phyloP scores from a whole-genome alignment of 805 yeast genomes.

The Saturnispora silvae region DNA sequence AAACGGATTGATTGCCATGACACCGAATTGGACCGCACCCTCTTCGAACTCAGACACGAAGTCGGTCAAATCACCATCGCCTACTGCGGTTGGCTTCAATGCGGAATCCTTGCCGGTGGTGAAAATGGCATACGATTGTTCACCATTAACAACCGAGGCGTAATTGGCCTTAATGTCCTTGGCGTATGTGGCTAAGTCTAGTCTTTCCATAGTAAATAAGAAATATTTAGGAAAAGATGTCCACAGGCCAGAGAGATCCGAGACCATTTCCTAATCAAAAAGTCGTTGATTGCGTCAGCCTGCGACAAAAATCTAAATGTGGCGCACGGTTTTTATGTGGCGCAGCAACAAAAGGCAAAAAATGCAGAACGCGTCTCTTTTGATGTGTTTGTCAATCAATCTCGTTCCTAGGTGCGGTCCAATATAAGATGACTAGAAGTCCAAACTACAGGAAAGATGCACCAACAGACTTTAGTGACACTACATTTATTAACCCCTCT shows the following conservation, averaged over 20 bases:
- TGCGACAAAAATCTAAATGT: too few relatives aligned
- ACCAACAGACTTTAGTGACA: constrained; percentile 10
- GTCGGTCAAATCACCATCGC: constrained; percentile 61
- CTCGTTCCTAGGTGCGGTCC: too few relatives aligned
- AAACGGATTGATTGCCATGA: constrained; percentile 78
- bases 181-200: constrained; percentile 58
- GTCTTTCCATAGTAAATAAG: constrained; percentile 55
- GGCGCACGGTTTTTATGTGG: not conserved
- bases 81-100: constrained; percentile 38
- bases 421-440: too few relatives aligned
- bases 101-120: constrained; percentile 54
- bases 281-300: not conserved
- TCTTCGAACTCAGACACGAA: constrained; percentile 78
- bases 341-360: too few relatives aligned
- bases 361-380: too few relatives aligned
- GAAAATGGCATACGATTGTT: constrained; percentile 69
- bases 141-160: constrained; percentile 71
- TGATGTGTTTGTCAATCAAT: too few relatives aligned
- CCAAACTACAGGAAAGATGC: not conserved
- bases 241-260: too few relatives aligned
- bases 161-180: constrained; percentile 66
- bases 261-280: too few relatives aligned
- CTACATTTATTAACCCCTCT: constrained; percentile 14
- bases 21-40: constrained; percentile 81
- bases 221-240: too few relatives aligned